These are phyloP conservation scores for Isatis lusitanica DNA, from an alignment of 441 rosid genomes.

Conservation along the genomic window DNA sequence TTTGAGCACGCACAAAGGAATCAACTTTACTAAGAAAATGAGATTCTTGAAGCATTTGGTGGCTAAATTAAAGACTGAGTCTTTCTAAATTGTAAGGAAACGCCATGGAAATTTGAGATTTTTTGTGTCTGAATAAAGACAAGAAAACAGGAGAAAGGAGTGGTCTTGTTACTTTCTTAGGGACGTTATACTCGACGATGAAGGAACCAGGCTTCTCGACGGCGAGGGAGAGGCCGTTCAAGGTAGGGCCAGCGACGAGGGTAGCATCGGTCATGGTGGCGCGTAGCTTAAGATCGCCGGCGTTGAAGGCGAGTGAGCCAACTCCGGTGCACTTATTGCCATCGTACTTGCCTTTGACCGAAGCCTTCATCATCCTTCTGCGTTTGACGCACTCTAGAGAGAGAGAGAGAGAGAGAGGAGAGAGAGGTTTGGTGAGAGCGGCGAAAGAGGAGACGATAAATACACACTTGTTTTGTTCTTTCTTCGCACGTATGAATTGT, in stretches of 20 bases:
- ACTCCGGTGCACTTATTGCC: conserved; percentile 57
- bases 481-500: neutral
- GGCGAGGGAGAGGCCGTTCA: conserved; percentile 71
- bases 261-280: conserved; percentile 90
- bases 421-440: conserved; percentile 23
- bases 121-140: neutral
- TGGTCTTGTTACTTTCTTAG: conserved; percentile 53
- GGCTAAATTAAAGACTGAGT: neutral
- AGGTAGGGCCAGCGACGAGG: conserved; percentile 70
- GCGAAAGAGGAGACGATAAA: conserved; percentile 24
- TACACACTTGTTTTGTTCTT: neutral
- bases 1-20: neutral
- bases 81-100: neutral
- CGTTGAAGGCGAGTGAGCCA: conserved; percentile 52
- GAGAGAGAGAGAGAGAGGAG: neutral
- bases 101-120: neutral
- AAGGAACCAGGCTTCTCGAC: conserved; percentile 88
- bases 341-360: conserved; percentile 78
- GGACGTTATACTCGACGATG: conserved; percentile 81
- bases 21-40: neutral
- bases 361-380: conserved; percentile 59
- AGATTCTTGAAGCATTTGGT: neutral
- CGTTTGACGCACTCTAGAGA: conserved; percentile 19
- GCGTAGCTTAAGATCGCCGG: conserved; percentile 74
- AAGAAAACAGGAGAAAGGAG: neutral